Evolutionary conservation across 306 rosid genomes (phyloP).

Genomic region (Pueraria montana): DNA sequence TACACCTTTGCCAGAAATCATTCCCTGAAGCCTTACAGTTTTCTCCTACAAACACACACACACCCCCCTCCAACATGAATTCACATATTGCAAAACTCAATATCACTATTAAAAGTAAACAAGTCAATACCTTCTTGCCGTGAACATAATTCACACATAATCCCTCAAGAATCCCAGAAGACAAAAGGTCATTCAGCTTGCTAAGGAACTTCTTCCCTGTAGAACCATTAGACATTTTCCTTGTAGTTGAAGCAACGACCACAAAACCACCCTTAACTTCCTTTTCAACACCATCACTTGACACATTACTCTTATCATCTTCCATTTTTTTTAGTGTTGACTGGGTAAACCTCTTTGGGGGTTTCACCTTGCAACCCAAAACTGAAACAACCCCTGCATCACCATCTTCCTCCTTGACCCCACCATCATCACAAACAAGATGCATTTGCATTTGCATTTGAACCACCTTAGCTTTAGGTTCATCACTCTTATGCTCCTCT

Average conservation of each 20-base stretch:
- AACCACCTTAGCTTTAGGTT: conserved; percentile 12
- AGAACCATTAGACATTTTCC: conserved; percentile 33
- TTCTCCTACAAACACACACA: conserved; percentile 56
- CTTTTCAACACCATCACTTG: background rate
- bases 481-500: conserved; percentile 35
- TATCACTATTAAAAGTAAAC: background rate
- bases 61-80: no score
- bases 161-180: conserved; percentile 81
- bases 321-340: conserved; percentile 54
- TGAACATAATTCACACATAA: conserved; percentile 63
- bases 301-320: background rate
- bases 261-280: background rate
- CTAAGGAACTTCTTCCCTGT: conserved; percentile 59
- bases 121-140: conserved; percentile 63
- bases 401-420: background rate
- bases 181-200: conserved; percentile 72
- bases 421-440: background rate
- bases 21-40: conserved; percentile 62
- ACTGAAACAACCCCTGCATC: background rate
- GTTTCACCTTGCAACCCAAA: conserved; percentile 30
- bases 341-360: conserved; percentile 55
- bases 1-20: conserved; percentile 61
- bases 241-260: conserved; percentile 26
- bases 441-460: background rate
- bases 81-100: conserved; percentile 9